These are phyloP conservation scores for Dendrocalamus sinicus DNA, from an alignment of 176 grass and related monocot species.

Conservation along the genomic window DNA sequence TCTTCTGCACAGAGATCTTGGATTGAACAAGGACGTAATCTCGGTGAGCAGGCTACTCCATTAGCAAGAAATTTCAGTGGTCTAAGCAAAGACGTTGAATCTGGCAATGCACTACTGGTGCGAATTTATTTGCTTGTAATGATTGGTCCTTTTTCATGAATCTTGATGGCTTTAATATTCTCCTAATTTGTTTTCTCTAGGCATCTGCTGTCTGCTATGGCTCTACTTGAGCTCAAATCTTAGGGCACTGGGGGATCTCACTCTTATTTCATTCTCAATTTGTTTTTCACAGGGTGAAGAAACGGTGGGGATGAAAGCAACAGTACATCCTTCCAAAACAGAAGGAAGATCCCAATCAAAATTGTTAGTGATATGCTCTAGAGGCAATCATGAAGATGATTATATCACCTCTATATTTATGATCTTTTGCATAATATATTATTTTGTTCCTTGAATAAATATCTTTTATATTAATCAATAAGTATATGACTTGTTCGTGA, in stretches of 20 bases:
- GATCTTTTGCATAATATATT: too few species aligned
- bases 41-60: conserved; percentile 76
- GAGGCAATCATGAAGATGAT: too few species aligned
- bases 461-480: too few species aligned
- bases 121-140: conserved; percentile 18
- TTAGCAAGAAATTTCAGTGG: conserved; percentile 78
- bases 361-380: too few species aligned
- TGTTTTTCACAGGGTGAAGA: conserved; percentile 51
- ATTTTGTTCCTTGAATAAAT: too few species aligned
- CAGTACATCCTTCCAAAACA: conserved; percentile 29
- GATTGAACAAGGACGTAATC: conserved; percentile 72
- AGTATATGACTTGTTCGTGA: too few species aligned
- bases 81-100: conserved; percentile 65
- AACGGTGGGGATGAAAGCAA: conserved; percentile 43
- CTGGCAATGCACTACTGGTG: conserved; percentile 57
- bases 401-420: too few species aligned
- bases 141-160: not conserved
- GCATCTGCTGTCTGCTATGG: not conserved
- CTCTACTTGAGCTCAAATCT: conserved; percentile 6
- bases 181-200: not conserved
- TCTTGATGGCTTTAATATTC: not conserved
- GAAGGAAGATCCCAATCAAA: conserved; percentile 38
- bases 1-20: conserved; percentile 69
- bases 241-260: not conserved
- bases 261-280: not conserved